Evolutionary conservation across 2,329 filamentous ascomycete genomes (phyloP), one percentile per base, ranked within the genome.

Genomic region (Clonostachys rhizophaga): DNA sequence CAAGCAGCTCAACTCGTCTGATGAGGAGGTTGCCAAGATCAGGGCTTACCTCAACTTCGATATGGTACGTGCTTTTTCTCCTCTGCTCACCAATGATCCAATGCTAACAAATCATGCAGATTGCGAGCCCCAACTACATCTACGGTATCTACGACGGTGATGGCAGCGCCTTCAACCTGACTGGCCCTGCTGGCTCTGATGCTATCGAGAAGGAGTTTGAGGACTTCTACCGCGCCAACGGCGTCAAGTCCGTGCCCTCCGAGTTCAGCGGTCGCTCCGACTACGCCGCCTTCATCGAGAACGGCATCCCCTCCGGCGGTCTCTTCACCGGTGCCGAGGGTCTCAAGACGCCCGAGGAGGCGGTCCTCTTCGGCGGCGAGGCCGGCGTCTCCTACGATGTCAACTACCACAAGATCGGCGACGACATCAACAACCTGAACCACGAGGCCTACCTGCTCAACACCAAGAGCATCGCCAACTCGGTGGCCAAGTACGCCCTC

Each of bases 241-340:
- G 68, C 14, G 59, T 71, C 40, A 71, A 73, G 52, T 81, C 74
- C 50, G 79, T 79, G 1, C 76, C 79, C 30, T 82, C 82, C 20
- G 75, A 78, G 42, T 89, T 89, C 57, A 76, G 79, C 59, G 82
- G 81, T 6, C 77, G 83, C 46, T 82, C 77, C 41, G 85, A 88
- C 60, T 87, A 88, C 57, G 81, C 77, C 37, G 80, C 76, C 4
- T 87, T 88, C 67, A 79, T 86, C 51, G 74, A 78, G 57, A 78
- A 76, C 53, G 81, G 81, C 10, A 84, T 87, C 49, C 81, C 86
- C 3, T 76, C 79, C 1, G 85, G 85, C 24, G 86, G 86, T 12
- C 72, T 89, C 49, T 85, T 84, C 56, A 87, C 84, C 9, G 84
- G 84, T 11, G 84, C 84, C 3, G 83, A 86, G 60, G 76, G 68